Evolutionary conservation across 495 filamentous ascomycete species (phyloP).

Genomic region (Penicillium goetzii): DNA sequence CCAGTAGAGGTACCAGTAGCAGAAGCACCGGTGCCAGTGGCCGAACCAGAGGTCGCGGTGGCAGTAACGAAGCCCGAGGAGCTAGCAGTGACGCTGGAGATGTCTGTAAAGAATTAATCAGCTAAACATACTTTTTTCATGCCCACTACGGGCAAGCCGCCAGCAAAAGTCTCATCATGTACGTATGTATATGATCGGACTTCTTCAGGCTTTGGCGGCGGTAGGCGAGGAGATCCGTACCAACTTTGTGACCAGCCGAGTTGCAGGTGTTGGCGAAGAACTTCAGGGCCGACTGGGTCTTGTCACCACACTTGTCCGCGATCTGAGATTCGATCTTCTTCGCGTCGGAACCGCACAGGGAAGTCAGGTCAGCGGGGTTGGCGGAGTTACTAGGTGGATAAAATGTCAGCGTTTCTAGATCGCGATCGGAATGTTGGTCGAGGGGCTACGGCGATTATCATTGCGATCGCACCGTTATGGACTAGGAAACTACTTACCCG

Average conservation of each 20-base stretch:
- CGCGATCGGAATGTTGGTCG: conserved; percentile 6
- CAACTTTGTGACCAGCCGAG: conserved; percentile 38
- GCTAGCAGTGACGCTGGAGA: conserved; percentile 12
- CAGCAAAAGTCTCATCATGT: not conserved
- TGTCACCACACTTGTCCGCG: conserved; percentile 33
- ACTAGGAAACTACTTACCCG: conserved; percentile 32
- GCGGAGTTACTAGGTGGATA: conserved; percentile 19
- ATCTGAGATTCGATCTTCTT: conserved; percentile 38
- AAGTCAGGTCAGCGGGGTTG: conserved; percentile 37
- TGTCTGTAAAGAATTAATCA: conserved; percentile 8
- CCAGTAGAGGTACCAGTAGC: conserved; percentile 23
- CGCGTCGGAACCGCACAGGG: conserved; percentile 36
- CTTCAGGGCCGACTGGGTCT: conserved; percentile 35
- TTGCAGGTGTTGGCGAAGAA: conserved; percentile 40
- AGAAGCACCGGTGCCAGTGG: conserved; percentile 15
- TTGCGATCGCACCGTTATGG: not conserved
- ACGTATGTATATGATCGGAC: not conserved
- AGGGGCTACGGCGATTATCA: not conserved
- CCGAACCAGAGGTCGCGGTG: conserved; percentile 20
- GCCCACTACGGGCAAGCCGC: not conserved
- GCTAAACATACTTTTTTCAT: not conserved
- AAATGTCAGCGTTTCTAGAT: conserved; percentile 24
- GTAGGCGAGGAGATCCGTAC: conserved; percentile 31
- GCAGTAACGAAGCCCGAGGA: conserved; percentile 14
- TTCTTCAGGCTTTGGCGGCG: not conserved